Conservation (phyloP, 2,329 filamentous ascomycete species). For the Paracamarosporium sp. region DNA sequence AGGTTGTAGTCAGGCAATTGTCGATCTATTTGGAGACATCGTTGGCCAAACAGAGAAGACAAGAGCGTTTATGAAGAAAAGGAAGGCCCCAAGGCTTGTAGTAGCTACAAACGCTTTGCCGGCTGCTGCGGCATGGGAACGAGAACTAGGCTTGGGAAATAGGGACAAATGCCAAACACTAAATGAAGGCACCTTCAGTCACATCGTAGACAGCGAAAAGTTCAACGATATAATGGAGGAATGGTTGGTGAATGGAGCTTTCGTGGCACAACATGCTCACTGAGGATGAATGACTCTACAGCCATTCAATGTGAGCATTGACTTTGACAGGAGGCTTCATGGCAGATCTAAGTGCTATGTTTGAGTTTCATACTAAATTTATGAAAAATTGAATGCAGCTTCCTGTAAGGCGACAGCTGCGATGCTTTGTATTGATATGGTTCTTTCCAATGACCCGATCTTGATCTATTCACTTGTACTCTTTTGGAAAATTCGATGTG, state of each 20-base stretch:
- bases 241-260: slow-evolving; percentile 11
- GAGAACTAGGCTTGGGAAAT: slow-evolving; percentile 11
- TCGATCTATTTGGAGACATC: slow-evolving; percentile 14
- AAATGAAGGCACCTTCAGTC: slow-evolving; percentile 17
- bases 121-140: slow-evolving; percentile 14
- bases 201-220: slow-evolving; percentile 18
- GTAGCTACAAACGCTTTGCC: slow-evolving; percentile 10
- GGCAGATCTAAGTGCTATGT: too few relatives aligned
- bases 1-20: slow-evolving; percentile 14
- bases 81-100: slow-evolving; percentile 16
- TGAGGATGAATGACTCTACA: too few relatives aligned
- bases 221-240: slow-evolving; percentile 16
- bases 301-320: too few relatives aligned
- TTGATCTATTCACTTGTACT: too few relatives aligned
- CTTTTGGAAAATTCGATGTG: too few relatives aligned
- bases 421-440: too few relatives aligned
- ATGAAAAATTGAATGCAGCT: too few relatives aligned
- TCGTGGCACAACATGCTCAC: background rate
- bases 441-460: too few relatives aligned
- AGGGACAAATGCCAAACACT: background rate
- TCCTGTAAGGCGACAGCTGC: too few relatives aligned
- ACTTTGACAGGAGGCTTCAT: too few relatives aligned
- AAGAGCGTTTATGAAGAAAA: slow-evolving; percentile 19
- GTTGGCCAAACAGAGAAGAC: slow-evolving; percentile 16
- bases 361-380: too few relatives aligned